Evolutionary conservation across 1,284 basidiomycete genomes (phyloP), one percentile per base, ranked within the genome.

Genomic region (Boletellus dicymbophilus): DNA sequence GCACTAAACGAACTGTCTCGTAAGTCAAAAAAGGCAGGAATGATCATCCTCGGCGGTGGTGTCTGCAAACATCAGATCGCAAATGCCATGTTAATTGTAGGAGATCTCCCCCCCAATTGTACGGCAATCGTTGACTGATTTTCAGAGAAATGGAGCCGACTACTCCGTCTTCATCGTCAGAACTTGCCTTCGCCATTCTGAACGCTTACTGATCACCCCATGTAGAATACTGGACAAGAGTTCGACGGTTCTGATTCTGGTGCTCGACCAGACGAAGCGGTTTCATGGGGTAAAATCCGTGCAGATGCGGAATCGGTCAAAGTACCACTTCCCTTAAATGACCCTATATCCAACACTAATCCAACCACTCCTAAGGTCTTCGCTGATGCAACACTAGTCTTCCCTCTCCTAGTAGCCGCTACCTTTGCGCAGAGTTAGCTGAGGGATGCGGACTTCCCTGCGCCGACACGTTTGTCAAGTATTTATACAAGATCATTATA

Each of bases 21-120:
- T 51, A 88, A 84, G 59, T 88, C 95, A 27, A 87, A 84, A 57
- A 96, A 95, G 70, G 97, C 97, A 6, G 97, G 97, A 3, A 99
- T 99, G 93, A 95, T 99, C 62, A 88, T 99, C 49, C 82, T 99
- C 8, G 97, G 97, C 13, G 97, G 97, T 15, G 97, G 97, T 2
- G 96, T 99, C 9, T 98, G 96, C 78, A 99, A 99, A 71, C 97
- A 99, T 68, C 97, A 99, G 67, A 98, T 99, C 51, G 95, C 95
- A 16, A 99, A 99, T 65, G 95, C 96, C 1, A 98, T 99, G 97
- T 76, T 99, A 21, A 98, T 99, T 65, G 95, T 96, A 68, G 64
- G 65, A 78, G 70, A 12, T 6, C 11, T 15, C 39, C 49, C 50
- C 49, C 36, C 42, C 18, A 7, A 36, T 42, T 31, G 40, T 2